These are phyloP conservation scores for Hysterangium stoloniferum DNA, from an alignment of 768 basidiomycete species.

Conservation along the genomic window DNA sequence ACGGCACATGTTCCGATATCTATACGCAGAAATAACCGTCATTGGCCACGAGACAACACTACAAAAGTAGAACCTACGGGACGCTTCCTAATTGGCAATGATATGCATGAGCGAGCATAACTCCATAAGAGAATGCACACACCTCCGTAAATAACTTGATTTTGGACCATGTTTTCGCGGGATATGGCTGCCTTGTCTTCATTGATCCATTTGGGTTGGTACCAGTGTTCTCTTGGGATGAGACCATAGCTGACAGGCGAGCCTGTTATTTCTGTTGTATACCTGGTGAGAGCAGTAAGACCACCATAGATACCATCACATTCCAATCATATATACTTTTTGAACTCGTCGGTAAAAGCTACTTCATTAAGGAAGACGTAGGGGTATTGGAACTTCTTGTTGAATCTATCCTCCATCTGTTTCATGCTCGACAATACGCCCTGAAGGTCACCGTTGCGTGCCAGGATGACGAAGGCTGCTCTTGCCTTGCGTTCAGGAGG, in stretches of 20 bases:
- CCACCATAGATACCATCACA: conserved; percentile 9
- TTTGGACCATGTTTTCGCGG: conserved; percentile 53
- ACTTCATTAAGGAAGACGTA: conserved; percentile 85
- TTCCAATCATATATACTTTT: too few relatives aligned
- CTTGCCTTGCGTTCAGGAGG: conserved; percentile 59
- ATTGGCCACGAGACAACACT: not conserved
- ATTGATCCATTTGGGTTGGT: conserved; percentile 63
- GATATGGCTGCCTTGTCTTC: conserved; percentile 49
- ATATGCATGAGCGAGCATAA: not conserved
- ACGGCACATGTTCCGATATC: conserved; percentile 91
- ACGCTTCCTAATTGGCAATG: conserved; percentile 50
- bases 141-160: conserved; percentile 51
- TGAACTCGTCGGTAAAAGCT: conserved; percentile 67
- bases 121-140: conserved; percentile 6
- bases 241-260: conserved; percentile 30
- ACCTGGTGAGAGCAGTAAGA: conserved; percentile 15
- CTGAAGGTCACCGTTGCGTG: conserved; percentile 52
- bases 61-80: conserved; percentile 39
- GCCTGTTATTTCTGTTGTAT: conserved; percentile 41
- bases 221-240: conserved; percentile 37
- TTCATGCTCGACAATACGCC: conserved; percentile 59
- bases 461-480: conserved; percentile 72
- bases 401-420: conserved; percentile 60
- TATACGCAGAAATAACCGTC: conserved; percentile 12
- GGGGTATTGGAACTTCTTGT: conserved; percentile 60